Conservation (phyloP, 2,329 filamentous ascomycete genomes). For the Gnomoniopsis smithogilvyi region DNA sequence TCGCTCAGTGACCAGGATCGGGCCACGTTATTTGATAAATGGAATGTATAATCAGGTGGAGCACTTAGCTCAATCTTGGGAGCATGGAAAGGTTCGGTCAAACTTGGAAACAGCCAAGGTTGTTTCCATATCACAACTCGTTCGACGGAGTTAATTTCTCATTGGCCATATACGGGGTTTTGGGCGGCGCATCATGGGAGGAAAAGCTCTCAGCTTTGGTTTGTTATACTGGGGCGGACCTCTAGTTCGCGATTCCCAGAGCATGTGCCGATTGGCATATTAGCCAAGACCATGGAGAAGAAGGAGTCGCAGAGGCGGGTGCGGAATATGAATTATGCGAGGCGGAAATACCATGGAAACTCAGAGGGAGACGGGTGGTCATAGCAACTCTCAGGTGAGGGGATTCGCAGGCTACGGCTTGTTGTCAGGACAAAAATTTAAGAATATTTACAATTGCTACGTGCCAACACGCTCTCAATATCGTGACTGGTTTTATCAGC, state of each 20-base stretch:
- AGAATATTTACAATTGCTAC: neutral
- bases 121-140: conserved; percentile 7
- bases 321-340: conserved; percentile 12
- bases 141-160: neutral
- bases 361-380: neutral
- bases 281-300: neutral
- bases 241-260: conserved; percentile 9
- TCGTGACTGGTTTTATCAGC: no score
- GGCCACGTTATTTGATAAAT: conserved; percentile 24
- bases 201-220: neutral
- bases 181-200: conserved; percentile 1
- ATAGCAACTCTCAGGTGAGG: neutral
- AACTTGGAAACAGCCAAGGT: conserved; percentile 1
- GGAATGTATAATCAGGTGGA: conserved; percentile 33
- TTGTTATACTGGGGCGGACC: neutral
- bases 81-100: conserved; percentile 7
- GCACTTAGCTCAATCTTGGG: conserved; percentile 10
- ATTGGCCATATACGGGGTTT: neutral
- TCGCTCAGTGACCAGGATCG: conserved; percentile 11
- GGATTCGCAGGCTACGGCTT: conserved; percentile 9
- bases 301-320: conserved; percentile 1
- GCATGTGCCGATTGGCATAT: neutral
- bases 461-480: conserved; percentile 9
- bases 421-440: conserved; percentile 6
- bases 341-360: conserved; percentile 8